phyloP scores from a whole-genome alignment of 768 basidiomycete species.

The Psilocybe subaeruginosa region DNA sequence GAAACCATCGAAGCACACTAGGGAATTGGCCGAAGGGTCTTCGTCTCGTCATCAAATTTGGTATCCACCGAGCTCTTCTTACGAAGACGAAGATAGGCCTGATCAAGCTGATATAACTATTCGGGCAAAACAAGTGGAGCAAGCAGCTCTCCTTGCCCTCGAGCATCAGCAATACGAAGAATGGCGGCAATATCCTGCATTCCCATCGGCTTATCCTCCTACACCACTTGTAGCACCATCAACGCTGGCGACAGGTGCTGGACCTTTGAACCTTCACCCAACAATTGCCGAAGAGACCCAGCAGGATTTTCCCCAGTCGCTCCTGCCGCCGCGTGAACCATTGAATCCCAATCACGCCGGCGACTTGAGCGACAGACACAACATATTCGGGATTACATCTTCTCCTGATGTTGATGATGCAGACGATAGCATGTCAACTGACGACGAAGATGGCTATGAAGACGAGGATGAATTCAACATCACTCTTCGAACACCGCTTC shows the following conservation, averaged over 20 bases:
- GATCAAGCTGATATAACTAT: constrained; percentile 21
- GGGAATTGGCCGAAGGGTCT: neutral
- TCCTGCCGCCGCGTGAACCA: constrained; percentile 66
- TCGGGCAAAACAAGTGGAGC: constrained; percentile 7
- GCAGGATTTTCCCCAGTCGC: constrained; percentile 74
- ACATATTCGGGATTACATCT: constrained; percentile 40
- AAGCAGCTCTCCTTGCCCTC: constrained; percentile 15
- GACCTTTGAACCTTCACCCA: constrained; percentile 27
- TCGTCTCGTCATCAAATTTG: constrained; percentile 49
- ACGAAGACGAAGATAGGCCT: constrained; percentile 35
- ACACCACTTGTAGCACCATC: constrained; percentile 55
- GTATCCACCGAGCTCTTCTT: constrained; percentile 59
- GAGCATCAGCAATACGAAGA: constrained; percentile 51
- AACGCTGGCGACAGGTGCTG: constrained; percentile 19
- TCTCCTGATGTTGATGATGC: constrained; percentile 29
- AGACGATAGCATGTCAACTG: constrained; percentile 30
- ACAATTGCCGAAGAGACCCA: constrained; percentile 39
- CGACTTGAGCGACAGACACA: constrained; percentile 61
- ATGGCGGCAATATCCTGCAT: constrained; percentile 74
- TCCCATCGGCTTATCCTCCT: constrained; percentile 78
- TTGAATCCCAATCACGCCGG: constrained; percentile 59
- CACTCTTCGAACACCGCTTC: constrained; percentile 67
- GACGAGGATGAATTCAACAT: constrained; percentile 69
- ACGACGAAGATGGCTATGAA: constrained; percentile 37
- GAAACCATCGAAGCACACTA: neutral